Evolutionary conservation across 2,329 filamentous ascomycete genomes (phyloP), one percentile per base, ranked within the genome.

Genomic region (Epichloe brachyelytri): DNA sequence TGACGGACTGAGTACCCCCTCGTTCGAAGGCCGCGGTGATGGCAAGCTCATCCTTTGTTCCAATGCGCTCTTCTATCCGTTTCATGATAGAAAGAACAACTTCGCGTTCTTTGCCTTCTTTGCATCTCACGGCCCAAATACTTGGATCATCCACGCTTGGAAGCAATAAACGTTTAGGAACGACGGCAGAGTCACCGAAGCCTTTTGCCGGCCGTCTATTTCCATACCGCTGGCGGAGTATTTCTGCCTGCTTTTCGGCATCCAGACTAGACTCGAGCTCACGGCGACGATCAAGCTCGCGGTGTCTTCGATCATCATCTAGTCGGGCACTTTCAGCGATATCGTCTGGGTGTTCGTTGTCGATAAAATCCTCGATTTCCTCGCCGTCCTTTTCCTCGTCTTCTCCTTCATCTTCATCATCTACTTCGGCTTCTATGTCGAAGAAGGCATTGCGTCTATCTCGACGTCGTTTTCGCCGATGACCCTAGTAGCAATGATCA

Each of bases 401-500:
- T 55, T 87, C 86, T 58, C 79, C 84, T 58, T 88, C 86, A 60
- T 95, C 89, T 60, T 95, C 89, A 56, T 95, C 93, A 63, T 97
- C 93, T 59, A 98, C 93, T 71, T 96, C 93, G 66, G 93, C 93
- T 75, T 98, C 93, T 62, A 91, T 88, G 81, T 98, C 93, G 71
- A 98, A 83, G 80, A 96, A 96, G 62, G 85, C 83, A 60, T 88
- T 87, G 56, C 88, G 81, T 57, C 79, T 78, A 57, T 86, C 82
- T 65, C 80, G 81, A 66, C 83, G 84, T 52, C 90, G 86, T 69
- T 97, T 97, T 60, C 85, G 80, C 51, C 87, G 86, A 62, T 88
- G 78, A 52, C 75, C 72, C 78, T 80, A 52, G 40, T 36, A 11
- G 30, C 19, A 40, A 38, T 17, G 34, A 40, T 52, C n/a, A 52